Evolutionary conservation across 164 flowering plant species (phyloP).

Genomic region (Paratinospora sagittata): DNA sequence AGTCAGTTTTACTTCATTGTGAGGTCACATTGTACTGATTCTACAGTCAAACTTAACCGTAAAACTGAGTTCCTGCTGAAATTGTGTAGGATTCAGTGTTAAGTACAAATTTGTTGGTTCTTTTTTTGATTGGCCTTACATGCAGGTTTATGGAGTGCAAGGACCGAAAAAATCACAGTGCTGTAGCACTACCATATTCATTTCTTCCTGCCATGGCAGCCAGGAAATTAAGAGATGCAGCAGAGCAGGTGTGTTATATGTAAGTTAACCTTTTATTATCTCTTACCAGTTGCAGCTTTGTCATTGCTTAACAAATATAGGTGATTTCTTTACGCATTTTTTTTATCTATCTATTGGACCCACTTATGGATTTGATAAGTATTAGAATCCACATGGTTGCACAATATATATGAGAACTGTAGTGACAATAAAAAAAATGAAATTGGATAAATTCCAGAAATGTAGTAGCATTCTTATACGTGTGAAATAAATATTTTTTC

Average conservation of each 20-base stretch:
- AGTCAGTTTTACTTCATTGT: neutral
- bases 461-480: neutral
- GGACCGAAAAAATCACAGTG: constrained; percentile 75
- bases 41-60: neutral
- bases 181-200: constrained; percentile 63
- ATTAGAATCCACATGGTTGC: too few species aligned
- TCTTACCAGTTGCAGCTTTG: neutral
- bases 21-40: neutral
- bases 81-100: neutral
- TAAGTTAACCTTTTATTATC: neutral
- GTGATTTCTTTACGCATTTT: neutral
- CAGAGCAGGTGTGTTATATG: constrained; percentile 55
- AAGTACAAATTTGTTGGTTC: constrained; percentile 17
- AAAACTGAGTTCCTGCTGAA: neutral
- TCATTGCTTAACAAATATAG: neutral
- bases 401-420: too few species aligned
- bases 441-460: too few species aligned
- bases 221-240: constrained; percentile 55
- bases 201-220: constrained; percentile 91
- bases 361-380: neutral
- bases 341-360: neutral
- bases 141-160: constrained; percentile 96
- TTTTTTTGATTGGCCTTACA: constrained; percentile 17
- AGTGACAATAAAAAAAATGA: too few species aligned
- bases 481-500: neutral